Conservation (phyloP, 176 grass and related monocot genomes). For the Urochloa ruziziensis region DNA sequence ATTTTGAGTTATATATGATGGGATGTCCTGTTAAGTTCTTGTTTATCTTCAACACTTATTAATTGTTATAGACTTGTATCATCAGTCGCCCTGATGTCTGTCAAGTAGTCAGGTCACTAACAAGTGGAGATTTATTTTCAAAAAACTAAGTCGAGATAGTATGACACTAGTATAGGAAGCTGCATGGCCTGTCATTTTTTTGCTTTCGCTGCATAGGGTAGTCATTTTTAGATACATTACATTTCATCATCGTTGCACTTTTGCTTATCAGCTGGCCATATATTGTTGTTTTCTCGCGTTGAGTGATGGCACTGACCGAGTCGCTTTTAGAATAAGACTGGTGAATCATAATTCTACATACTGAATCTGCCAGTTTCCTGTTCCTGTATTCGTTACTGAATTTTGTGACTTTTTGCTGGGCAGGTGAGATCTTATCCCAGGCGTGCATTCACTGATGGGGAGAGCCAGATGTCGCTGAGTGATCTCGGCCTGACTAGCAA, state of each 20-base stretch:
- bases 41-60: neutral
- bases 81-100: neutral
- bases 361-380: neutral
- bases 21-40: neutral
- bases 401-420: neutral
- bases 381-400: neutral
- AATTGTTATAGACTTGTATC: neutral
- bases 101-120: neutral
- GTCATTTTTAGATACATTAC: neutral
- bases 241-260: neutral
- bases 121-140: neutral
- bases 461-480: conserved; percentile 59
- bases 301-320: neutral
- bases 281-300: neutral
- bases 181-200: neutral
- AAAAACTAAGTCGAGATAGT: neutral
- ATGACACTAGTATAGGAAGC: neutral
- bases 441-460: conserved; percentile 59
- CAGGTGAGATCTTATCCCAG: conserved; percentile 92
- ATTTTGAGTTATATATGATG: conserved; percentile 8
- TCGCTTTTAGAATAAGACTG: too few species aligned
- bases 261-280: neutral
- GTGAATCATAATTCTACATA: neutral
- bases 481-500: conserved; percentile 83
- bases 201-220: neutral